A percentile compares a stretch with the other conserved stretches of the same genome.
Evolutionary conservation across 2,329 filamentous ascomycete species (phyloP).

Genomic region (Exophiala viscosa): DNA sequence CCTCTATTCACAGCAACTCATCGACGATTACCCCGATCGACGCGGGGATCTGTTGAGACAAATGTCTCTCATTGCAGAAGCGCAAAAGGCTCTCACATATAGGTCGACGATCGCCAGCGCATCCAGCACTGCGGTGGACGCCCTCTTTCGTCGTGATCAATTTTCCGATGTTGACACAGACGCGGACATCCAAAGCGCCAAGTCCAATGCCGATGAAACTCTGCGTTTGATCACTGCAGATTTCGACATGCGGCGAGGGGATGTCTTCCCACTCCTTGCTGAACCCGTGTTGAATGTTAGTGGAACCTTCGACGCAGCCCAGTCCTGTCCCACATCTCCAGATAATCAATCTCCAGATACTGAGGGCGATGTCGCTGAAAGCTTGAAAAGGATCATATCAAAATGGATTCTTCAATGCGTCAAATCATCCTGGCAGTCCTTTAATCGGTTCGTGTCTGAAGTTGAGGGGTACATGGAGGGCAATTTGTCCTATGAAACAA

Average conservation of each 20-base stretch:
- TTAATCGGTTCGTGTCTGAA: background rate
- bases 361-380: background rate
- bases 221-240: background rate
- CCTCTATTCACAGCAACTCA: background rate
- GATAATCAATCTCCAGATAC: too few relatives aligned
- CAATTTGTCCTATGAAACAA: too few relatives aligned
- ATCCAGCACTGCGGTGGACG: background rate
- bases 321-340: background rate
- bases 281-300: background rate
- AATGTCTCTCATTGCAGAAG: background rate
- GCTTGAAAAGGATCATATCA: background rate
- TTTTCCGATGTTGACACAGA: background rate
- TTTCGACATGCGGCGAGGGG: background rate
- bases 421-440: conserved; percentile 3
- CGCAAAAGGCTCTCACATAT: background rate
- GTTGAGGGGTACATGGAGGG: background rate
- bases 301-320: background rate
- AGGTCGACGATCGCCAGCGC: background rate
- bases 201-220: background rate
- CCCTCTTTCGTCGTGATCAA: background rate
- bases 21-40: background rate
- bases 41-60: background rate
- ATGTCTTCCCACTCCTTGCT: background rate
- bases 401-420: conserved; percentile 1
- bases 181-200: background rate